These are phyloP conservation scores for Salix viminalis DNA, from an alignment of 345 rosid genomes.

Conservation along the genomic window DNA sequence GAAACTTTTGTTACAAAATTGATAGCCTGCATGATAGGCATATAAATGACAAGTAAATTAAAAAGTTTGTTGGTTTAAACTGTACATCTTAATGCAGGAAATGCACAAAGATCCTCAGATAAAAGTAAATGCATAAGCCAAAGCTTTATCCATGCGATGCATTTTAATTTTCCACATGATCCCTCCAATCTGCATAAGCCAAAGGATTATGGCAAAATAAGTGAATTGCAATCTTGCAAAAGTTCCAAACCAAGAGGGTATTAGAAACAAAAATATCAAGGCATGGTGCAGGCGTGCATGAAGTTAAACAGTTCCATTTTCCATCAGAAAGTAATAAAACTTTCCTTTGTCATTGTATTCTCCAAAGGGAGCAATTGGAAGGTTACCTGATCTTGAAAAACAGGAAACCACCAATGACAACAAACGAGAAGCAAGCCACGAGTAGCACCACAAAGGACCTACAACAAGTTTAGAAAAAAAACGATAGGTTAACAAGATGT, in stretches of 20 bases:
- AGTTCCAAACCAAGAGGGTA: not conserved
- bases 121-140: not conserved
- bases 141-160: not conserved
- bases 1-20: not conserved
- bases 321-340: constrained; percentile 2
- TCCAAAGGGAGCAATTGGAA: constrained; percentile 5
- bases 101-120: not conserved
- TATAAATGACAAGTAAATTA: not conserved
- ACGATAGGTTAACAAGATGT: constrained; percentile 11
- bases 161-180: not conserved
- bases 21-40: not conserved
- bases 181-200: not conserved
- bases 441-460: constrained; percentile 86
- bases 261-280: not conserved
- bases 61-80: too few species aligned
- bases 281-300: not conserved
- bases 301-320: not conserved
- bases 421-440: constrained; percentile 75
- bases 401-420: constrained; percentile 74
- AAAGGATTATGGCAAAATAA: not conserved
- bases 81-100: too few species aligned
- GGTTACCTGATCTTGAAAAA: constrained; percentile 77
- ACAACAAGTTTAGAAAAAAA: constrained; percentile 18
- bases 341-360: not conserved
- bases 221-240: not conserved